These are phyloP conservation scores for Russula olivacea DNA, from an alignment of 768 basidiomycete genomes.

Conservation along the genomic window DNA sequence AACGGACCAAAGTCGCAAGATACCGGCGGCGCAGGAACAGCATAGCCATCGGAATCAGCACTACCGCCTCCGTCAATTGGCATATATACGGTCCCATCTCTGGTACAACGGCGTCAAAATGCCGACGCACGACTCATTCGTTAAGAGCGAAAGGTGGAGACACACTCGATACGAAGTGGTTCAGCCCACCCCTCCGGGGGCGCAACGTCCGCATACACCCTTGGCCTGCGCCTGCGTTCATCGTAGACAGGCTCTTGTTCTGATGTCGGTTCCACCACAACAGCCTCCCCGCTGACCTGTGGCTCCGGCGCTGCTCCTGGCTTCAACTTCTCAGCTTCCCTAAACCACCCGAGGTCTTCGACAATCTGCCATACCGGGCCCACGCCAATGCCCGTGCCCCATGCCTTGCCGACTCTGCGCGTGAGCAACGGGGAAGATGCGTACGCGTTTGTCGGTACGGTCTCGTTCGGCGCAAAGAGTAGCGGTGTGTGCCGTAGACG, in stretches of 20 bases:
- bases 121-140: neutral
- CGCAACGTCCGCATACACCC: constrained; percentile 45
- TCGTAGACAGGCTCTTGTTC: neutral
- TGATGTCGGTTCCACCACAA: neutral
- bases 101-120: constrained; percentile 27
- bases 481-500: constrained; percentile 47
- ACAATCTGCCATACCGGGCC: constrained; percentile 76
- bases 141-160: constrained; percentile 29
- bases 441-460: constrained; percentile 51
- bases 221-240: constrained; percentile 34
- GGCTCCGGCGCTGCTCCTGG: constrained; percentile 32
- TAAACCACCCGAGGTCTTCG: constrained; percentile 76
- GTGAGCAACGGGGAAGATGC: constrained; percentile 43
- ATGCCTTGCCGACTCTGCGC: constrained; percentile 59
- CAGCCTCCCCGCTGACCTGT: neutral
- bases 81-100: constrained; percentile 53
- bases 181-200: constrained; percentile 44
- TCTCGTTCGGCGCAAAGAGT: constrained; percentile 42
- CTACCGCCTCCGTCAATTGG: constrained; percentile 46
- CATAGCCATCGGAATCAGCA: constrained; percentile 37
- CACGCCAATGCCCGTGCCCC: constrained; percentile 67
- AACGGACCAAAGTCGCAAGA: constrained; percentile 64
- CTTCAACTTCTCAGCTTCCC: constrained; percentile 50
- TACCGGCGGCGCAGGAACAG: constrained; percentile 47
- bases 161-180: constrained; percentile 40